phyloP scores from a whole-genome alignment of 805 yeast species.

The Wickerhamiella shivajii region DNA sequence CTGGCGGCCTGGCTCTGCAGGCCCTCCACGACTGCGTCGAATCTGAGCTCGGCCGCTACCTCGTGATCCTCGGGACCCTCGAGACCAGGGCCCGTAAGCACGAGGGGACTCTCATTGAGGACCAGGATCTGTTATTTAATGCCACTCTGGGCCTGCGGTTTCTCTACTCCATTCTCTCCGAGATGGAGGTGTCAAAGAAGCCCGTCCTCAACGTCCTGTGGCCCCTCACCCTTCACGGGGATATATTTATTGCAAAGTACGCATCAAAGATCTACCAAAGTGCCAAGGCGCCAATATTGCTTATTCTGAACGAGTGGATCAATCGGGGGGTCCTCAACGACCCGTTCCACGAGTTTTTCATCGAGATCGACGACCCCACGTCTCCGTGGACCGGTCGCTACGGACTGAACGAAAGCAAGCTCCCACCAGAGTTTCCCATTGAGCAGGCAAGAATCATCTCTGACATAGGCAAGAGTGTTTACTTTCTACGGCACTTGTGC shows the following conservation, averaged over 20 bases:
- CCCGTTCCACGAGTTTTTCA: constrained; percentile 49
- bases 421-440: constrained; percentile 28
- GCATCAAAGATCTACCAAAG: constrained; percentile 32
- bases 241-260: constrained; percentile 32
- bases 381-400: constrained; percentile 18
- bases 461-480: constrained; percentile 53
- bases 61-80: constrained; percentile 30
- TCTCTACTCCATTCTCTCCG: constrained; percentile 30
- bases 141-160: constrained; percentile 46
- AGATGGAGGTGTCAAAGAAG: constrained; percentile 27
- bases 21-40: constrained; percentile 42
- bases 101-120: constrained; percentile 14
- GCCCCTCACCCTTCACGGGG: constrained; percentile 47
- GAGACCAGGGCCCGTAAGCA: constrained; percentile 21
- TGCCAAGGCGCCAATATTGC: constrained; percentile 44
- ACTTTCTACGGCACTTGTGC: constrained; percentile 51
- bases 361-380: constrained; percentile 17
- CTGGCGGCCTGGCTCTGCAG: constrained; percentile 37
- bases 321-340: constrained; percentile 47
- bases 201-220: constrained; percentile 41
- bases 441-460: constrained; percentile 20
- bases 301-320: constrained; percentile 52
- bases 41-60: constrained; percentile 30
- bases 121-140: constrained; percentile 33
- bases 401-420: constrained; percentile 16